These are phyloP conservation scores for Strobilomyces confusus DNA, from an alignment of 768 basidiomycete species.

Conservation along the genomic window DNA sequence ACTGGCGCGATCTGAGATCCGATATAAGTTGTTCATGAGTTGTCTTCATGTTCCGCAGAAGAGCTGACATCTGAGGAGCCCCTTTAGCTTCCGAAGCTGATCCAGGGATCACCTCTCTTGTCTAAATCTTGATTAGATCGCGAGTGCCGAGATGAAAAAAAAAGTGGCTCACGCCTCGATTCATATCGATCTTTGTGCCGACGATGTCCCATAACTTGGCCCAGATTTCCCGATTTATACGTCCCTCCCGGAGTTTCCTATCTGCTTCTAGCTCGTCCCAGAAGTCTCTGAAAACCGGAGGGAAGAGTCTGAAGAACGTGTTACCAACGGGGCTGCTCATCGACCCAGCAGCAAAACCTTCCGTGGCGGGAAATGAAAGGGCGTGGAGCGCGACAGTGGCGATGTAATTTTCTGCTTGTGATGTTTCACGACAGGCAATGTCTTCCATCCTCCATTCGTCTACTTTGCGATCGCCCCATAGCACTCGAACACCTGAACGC, in stretches of 20 bases:
- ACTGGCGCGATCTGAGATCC: conserved; percentile 58
- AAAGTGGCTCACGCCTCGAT: conserved; percentile 39
- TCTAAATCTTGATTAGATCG: conserved; percentile 14
- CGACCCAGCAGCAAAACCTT: conserved; percentile 59
- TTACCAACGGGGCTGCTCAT: conserved; percentile 42
- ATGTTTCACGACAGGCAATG: conserved; percentile 70
- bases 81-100: conserved; percentile 16
- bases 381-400: conserved; percentile 82
- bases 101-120: conserved; percentile 18
- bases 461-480: conserved; percentile 61
- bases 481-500: conserved; percentile 66
- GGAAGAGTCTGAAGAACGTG: conserved; percentile 77
- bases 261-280: conserved; percentile 84
- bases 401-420: conserved; percentile 88
- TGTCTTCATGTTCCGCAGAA: conserved; percentile 11
- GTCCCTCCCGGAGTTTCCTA: conserved; percentile 59
- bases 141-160: not conserved
- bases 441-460: conserved; percentile 81
- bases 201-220: conserved; percentile 58
- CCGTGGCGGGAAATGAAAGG: conserved; percentile 58
- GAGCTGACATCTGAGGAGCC: conserved; percentile 1
- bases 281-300: conserved; percentile 77
- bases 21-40: conserved; percentile 50
- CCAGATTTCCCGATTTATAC: conserved; percentile 68
- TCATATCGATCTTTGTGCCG: conserved; percentile 49